Evolutionary conservation across 228 moss, liverwort and hornwort species (phyloP).

Genomic region (Sphagnum fallax): DNA sequence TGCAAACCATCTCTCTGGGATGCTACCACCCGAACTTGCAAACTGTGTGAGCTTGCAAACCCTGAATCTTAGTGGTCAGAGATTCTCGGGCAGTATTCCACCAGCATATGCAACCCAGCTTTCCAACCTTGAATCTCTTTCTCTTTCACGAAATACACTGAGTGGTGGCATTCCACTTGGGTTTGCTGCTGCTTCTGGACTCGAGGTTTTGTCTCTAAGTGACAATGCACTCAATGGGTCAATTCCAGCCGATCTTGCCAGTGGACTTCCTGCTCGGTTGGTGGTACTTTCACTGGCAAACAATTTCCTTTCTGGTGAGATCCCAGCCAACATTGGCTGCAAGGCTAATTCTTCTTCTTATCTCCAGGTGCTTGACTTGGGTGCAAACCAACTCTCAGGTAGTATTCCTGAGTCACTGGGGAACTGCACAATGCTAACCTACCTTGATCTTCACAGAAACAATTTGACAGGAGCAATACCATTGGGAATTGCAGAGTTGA

Average conservation of each 20-base stretch:
- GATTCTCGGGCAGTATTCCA: conserved; percentile 54
- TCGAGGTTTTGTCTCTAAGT: conserved; percentile 40
- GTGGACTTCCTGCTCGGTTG: conserved; percentile 11
- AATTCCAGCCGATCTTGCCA: conserved; percentile 14
- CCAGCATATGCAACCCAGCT: conserved; percentile 32
- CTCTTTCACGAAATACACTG: conserved; percentile 46
- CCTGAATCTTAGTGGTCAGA: conserved; percentile 55
- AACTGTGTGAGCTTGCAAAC: conserved; percentile 45
- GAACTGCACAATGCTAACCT: conserved; percentile 40
- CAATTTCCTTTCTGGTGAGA: conserved; percentile 42
- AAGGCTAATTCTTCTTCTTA: conserved; percentile 34
- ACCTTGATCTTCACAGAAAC: conserved; percentile 48
- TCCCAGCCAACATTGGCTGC: conserved; percentile 37
- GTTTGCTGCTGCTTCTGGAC: conserved; percentile 35
- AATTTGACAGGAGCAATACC: conserved; percentile 52
- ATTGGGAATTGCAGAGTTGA: conserved; percentile 14
- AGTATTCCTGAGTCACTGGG: conserved; percentile 45
- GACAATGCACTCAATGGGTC: conserved; percentile 23
- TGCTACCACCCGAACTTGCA: conserved; percentile 55
- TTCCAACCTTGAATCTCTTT: conserved; percentile 35
- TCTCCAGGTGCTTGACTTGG: conserved; percentile 60
- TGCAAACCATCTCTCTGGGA: conserved; percentile 49
- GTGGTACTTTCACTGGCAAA: conserved; percentile 24
- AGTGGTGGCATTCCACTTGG: conserved; percentile 49
- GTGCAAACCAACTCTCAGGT: conserved; percentile 49